Evolutionary conservation across 2,329 filamentous ascomycete genomes (phyloP).

Genomic region (Grosmannia huntii): DNA sequence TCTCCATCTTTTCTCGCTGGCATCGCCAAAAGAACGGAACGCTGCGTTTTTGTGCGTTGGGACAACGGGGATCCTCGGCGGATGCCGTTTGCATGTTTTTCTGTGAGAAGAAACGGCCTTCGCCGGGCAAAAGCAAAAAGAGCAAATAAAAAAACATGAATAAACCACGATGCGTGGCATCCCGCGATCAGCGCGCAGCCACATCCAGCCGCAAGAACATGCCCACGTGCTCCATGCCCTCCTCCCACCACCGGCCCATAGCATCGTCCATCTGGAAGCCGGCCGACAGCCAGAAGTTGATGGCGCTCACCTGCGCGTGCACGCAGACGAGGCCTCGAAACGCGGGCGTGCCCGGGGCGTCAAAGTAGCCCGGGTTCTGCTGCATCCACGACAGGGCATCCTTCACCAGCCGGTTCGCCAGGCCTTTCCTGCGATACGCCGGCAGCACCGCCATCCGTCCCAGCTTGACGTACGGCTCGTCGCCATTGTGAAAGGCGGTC

Average conservation of each 20-base stretch:
- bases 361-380: conserved; percentile 43
- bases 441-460: conserved; percentile 61
- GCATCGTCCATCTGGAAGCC: conserved; percentile 63
- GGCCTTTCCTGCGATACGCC: conserved; percentile 50
- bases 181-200: not conserved
- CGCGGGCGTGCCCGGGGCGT: conserved; percentile 27
- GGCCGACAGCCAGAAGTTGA: conserved; percentile 52
- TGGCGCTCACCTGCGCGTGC: conserved; percentile 61
- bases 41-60: conserved; percentile 18
- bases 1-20: conserved; percentile 13
- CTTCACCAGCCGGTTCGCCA: conserved; percentile 55
- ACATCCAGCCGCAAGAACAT: conserved; percentile 52
- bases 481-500: conserved; percentile 36
- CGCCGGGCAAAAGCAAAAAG: conserved; percentile 7
- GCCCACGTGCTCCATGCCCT: conserved; percentile 72
- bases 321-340: conserved; percentile 69
- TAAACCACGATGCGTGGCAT: not conserved
- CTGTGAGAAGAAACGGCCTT: not conserved
- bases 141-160: conserved; percentile 6
- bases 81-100: not conserved
- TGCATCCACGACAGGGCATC: conserved; percentile 56
- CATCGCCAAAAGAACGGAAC: conserved; percentile 11
- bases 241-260: conserved; percentile 70
- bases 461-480: conserved; percentile 71
- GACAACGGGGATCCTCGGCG: not conserved